Evolutionary conservation across 768 basidiomycete genomes (phyloP), one percentile per base, ranked within the genome.

Genomic region (Tricholoma flavovirens): DNA sequence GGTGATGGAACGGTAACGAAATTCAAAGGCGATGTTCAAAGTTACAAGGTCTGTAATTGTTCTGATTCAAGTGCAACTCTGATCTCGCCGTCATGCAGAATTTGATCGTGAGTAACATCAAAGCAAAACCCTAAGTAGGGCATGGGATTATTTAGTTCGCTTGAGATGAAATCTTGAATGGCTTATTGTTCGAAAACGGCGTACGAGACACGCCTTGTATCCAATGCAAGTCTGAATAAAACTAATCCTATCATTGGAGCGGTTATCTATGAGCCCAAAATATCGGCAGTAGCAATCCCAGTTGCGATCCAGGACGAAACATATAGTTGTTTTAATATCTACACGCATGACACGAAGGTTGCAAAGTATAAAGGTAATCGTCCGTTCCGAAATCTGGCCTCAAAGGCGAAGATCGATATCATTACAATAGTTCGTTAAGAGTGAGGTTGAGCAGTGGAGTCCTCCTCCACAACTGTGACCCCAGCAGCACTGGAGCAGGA

Each of bases 1-100:
- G 86, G 84, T 29, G 89, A 93, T 65, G 85, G 81, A 51, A 87
- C 86, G 0, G 89, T 92, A 30, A 73, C 72, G 56, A 91, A 92
- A 69, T 96, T 93, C 77, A 83, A 73, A 69, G 93, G 93, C 36
- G 94, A 97, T 64, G 94, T 97, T 0, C 83, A 91, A 64, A 83
- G 82, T 10, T 97, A 97, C 79, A 97, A 96, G 87, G 91, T 84
- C 51, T 58, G 73, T 3, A 14, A 35, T 62, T 35, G 43, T 38
- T 35, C 12, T 24, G 42, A 45, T 42, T 35, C 53, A 38, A 36
- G 32, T 49, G 30, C 42, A 17, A 29, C 51, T 42, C 49, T 59
- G 33, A 56, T 54, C 53, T 40, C 35, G 22, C 52, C 17, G 8
- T n/a, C 38, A 51, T 54, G 17, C 68, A 87, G 89, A 86, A 80